phyloP scores from a whole-genome alignment of 768 basidiomycete genomes.

The Nevesoporus exiguus region DNA sequence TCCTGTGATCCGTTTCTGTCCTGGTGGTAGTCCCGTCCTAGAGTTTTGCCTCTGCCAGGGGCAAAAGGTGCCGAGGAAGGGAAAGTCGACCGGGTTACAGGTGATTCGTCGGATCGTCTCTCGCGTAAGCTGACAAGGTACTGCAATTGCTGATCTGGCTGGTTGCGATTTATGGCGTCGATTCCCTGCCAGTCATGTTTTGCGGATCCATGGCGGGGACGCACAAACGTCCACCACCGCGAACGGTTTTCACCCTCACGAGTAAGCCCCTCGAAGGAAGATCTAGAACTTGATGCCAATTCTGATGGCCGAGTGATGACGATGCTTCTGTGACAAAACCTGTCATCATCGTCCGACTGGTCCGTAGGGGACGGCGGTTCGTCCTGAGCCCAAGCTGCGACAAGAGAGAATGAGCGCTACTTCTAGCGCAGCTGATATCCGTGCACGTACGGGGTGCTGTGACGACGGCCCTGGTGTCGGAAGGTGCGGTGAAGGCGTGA shows the following conservation, averaged over 20 bases:
- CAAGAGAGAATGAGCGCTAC: slow-evolving; percentile 5
- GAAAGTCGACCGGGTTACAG: slow-evolving; percentile 21
- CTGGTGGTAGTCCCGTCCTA: slow-evolving; percentile 68
- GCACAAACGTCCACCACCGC: slow-evolving; percentile 75
- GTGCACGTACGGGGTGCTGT: slow-evolving; percentile 63
- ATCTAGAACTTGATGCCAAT: slow-evolving; percentile 47
- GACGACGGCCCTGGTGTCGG: slow-evolving; percentile 53
- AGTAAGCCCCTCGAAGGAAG: slow-evolving; percentile 34
- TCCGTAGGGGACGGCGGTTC: slow-evolving; percentile 74
- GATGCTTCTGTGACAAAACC: slow-evolving; percentile 29
- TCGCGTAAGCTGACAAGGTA: slow-evolving; percentile 8
- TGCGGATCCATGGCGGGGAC: slow-evolving; percentile 42
- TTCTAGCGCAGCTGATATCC: background rate
- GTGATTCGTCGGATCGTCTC: slow-evolving; percentile 23
- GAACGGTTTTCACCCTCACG: slow-evolving; percentile 37
- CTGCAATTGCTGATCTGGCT: slow-evolving; percentile 17
- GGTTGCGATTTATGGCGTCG: background rate
- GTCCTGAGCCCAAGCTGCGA: slow-evolving; percentile 76
- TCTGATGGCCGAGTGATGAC: slow-evolving; percentile 48
- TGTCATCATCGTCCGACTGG: slow-evolving; percentile 35
- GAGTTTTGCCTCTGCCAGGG: slow-evolving; percentile 51
- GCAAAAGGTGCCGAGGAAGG: slow-evolving; percentile 41
- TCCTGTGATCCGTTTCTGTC: slow-evolving; percentile 11
- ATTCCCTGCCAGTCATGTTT: slow-evolving; percentile 5
- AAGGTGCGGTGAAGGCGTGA: slow-evolving; percentile 26